Evolutionary conservation across 192 early-diverging fungal genomes (phyloP), one percentile per base, ranked within the genome.

Genomic region (Coemansia sp.): DNA sequence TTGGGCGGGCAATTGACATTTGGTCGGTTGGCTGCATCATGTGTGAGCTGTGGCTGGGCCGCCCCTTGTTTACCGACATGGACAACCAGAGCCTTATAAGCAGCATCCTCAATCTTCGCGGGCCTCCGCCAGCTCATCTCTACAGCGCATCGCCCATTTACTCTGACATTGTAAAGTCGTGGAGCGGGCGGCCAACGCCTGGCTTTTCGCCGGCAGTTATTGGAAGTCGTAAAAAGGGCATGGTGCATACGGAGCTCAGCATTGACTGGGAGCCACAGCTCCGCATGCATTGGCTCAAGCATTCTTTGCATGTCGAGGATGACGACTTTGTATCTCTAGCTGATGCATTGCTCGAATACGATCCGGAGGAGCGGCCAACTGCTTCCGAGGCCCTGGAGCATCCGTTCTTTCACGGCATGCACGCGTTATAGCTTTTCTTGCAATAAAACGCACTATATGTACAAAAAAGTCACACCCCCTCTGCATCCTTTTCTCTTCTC

Each of bases 1-100:
- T 77, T 54, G 73, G 73, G 30, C 61, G 67, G 8, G 89, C 83
- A 38, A 87, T 96, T 31, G 96, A 99, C 66, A 87, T 99, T 54
- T 99, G 96, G 96, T 90, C 92, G 55, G 43, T 70, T 21, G 84
- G 84, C 50, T 92, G 91, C 54, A 80, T 92, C 37, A 82, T 92
- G 83, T 65, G 91, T 31, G 91, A 92, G 55, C 80, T 92, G 7
- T 91, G 88, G 71, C 82, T 83, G 2, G 72, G 86, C 16, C 85
- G 80, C 33, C 78, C 91, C 11, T 61, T 86, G 12, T 92, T 92
- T 45, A 70, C 73, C 23, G 73, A 70, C 74, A 81, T 63, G 91
- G 88, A 33, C 56, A 80, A 50, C 82, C 88, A 54, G 82, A 88
- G 53, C 81, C 86, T 59, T 63, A 80, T 55, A 79, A 86, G 51